Base-by-base conservation (phyloP, 371 early-diverging fungal genomes). In the Vairimorpha apis region DNA sequence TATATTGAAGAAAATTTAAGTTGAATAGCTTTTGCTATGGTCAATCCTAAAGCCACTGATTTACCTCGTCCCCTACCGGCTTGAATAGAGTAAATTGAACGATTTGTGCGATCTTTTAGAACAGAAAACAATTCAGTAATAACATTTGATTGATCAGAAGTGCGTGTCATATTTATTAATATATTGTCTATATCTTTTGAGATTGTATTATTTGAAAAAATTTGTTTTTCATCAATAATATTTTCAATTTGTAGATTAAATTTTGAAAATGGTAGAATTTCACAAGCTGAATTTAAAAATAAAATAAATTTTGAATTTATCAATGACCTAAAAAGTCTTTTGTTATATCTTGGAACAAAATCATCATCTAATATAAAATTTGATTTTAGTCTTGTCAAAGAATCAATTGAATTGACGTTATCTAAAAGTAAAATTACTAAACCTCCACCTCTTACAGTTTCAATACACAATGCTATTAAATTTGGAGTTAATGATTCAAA, bases 51-150 rank as follows among this genome's bases (percentile, higher is more conserved):
- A 0, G 95, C 89, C 0, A 97, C 97, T 13, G 96, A 95, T 85
- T 99, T 99, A 81, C 99, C 99, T 75, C 99, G 89, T 80, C 99
- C 99, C 86, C 99, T 91, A 33, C 90, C 87, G 27, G 99, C 96
- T 2, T 95, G 96, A 78, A 98, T 85, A 0, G 92, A 86, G 30
- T 93, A 91, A 0, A 93, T 93, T 43, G 88, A 87, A 47, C 90
- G 88, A 44, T 93, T 85, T 0, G 89, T 88, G 79, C 71, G 33
- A 49, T 64, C 41, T 14, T 71, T 65, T 12, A 76, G 21, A 33
- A 45, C 58, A 16, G 60, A n/a, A 33, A 67, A 38, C 16, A 79
- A 21, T 33, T 58, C 43, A 32, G 64, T 41, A 14, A 79, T 30
- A 1, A 72, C 62, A 7, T 71, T 16, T 37, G 29, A 60, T 73